Evolutionary conservation across 2,329 filamentous ascomycete genomes (phyloP).

Genomic region (Aspergillus pseudotamarii): DNA sequence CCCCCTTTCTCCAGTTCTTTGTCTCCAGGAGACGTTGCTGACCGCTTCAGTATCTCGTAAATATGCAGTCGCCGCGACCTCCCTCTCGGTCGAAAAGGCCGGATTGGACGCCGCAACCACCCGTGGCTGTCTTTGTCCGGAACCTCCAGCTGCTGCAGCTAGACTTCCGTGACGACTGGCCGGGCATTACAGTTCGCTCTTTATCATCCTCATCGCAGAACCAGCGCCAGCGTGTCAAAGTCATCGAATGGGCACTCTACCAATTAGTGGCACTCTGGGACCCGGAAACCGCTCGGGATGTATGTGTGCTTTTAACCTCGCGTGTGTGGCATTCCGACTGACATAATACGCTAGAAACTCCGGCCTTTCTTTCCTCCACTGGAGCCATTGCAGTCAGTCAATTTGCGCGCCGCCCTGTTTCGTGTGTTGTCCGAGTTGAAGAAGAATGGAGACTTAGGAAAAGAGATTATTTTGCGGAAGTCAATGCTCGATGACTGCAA

Average conservation of each 20-base stretch:
- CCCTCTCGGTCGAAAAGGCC: slow-evolving; percentile 34
- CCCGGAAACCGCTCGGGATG: slow-evolving; percentile 71
- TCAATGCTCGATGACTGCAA: slow-evolving; percentile 97
- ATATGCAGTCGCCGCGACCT: slow-evolving; percentile 38
- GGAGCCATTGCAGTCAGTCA: slow-evolving; percentile 87
- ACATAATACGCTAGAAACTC: slow-evolving; percentile 65
- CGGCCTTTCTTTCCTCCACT: slow-evolving; percentile 87
- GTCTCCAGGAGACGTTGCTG: neutral
- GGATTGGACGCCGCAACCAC: slow-evolving; percentile 50
- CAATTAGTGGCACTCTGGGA: slow-evolving; percentile 86
- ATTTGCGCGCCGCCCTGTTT: slow-evolving; percentile 81
- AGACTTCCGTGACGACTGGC: slow-evolving; percentile 77
- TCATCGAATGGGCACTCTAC: slow-evolving; percentile 89
- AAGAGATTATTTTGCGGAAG: slow-evolving; percentile 81
- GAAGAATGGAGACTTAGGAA: slow-evolving; percentile 79
- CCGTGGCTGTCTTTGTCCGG: slow-evolving; percentile 72
- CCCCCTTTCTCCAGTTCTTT: neutral
- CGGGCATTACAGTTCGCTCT: slow-evolving; percentile 68
- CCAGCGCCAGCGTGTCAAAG: slow-evolving; percentile 79
- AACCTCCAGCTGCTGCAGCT: slow-evolving; percentile 84
- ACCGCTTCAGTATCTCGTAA: slow-evolving; percentile 9
- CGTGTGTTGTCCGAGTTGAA: slow-evolving; percentile 82
- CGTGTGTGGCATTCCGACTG: neutral
- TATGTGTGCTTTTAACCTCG: slow-evolving; percentile 41
- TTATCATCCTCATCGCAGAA: slow-evolving; percentile 72